A percentile compares a stretch with the other conserved stretches of the same genome.
Conservation (phyloP, 1,139 yeast species). For the Geotrichum fermentans region DNA sequence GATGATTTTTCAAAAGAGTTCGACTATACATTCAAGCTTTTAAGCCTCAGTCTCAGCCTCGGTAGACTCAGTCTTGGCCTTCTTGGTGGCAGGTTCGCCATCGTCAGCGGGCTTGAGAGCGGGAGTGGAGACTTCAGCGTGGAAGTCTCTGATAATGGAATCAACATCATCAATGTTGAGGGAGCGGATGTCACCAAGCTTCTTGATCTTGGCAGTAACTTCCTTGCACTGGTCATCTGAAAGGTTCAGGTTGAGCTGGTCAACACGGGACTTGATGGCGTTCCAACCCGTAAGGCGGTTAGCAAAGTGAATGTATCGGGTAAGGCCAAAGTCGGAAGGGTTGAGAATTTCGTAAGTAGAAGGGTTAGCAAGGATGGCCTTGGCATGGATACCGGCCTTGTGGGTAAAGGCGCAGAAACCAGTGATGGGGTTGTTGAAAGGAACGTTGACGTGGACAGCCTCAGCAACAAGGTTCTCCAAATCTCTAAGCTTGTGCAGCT, state of each 20-base stretch:
- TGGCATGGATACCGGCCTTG: conserved; percentile 99
- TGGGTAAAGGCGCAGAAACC: conserved; percentile 99
- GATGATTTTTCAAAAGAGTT: too few species aligned
- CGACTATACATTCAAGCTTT: too few species aligned
- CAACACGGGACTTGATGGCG: conserved; percentile 96
- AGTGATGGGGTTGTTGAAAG: conserved; percentile 97
- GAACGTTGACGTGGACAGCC: conserved; percentile 93
- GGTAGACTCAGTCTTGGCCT: conserved; percentile 16
- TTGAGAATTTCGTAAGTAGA: conserved; percentile 94
- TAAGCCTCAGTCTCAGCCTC: conserved; percentile 4
- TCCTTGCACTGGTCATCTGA: conserved; percentile 93
- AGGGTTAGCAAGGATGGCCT: conserved; percentile 97
- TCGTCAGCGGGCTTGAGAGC: conserved; percentile 24
- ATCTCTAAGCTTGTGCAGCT: conserved; percentile 92
- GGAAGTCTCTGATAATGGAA: conserved; percentile 91
- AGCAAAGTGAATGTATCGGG: conserved; percentile 94
- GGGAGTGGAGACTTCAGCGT: conserved; percentile 57
- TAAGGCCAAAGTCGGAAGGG: conserved; percentile 92
- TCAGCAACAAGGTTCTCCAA: conserved; percentile 94
- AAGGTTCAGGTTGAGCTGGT: conserved; percentile 84
- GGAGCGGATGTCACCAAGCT: conserved; percentile 91
- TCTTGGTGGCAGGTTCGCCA: conserved; percentile 26
- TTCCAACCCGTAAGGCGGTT: conserved; percentile 98
- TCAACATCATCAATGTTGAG: conserved; percentile 96
- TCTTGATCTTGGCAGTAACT: conserved; percentile 87